phyloP scores from a whole-genome alignment of 352 stramenopile genomes.

The Elongisporangium prolatum region DNA sequence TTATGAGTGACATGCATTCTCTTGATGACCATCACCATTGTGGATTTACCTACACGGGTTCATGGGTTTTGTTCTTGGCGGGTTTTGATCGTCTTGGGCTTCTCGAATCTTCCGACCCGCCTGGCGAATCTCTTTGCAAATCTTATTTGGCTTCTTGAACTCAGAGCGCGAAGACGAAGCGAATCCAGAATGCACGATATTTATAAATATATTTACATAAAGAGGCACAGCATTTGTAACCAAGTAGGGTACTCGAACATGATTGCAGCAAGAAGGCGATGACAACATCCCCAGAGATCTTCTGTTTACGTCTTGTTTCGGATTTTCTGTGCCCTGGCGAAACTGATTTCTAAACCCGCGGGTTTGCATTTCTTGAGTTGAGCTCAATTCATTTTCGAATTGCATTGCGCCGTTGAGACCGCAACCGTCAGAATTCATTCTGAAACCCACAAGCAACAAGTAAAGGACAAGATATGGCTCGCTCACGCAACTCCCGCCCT shows the following conservation, averaged over 20 bases:
- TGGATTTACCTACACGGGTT: neutral
- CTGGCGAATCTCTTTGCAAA: neutral
- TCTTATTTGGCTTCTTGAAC: neutral
- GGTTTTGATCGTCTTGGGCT: neutral
- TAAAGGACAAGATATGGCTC: conserved; percentile 18
- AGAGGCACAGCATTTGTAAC: too few relatives aligned
- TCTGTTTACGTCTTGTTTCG: neutral
- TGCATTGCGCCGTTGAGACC: neutral
- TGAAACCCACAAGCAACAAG: conserved; percentile 15
- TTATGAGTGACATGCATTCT: neutral
- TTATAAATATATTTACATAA: too few relatives aligned
- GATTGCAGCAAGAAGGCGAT: neutral
- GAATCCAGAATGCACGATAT: neutral
- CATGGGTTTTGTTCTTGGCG: neutral
- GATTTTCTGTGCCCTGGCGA: neutral
- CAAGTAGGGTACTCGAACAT: too few relatives aligned
- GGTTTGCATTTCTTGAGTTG: neutral
- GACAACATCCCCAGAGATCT: neutral
- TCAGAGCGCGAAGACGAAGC: neutral
- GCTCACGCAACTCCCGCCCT: conserved; percentile 29
- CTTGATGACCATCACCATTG: neutral
- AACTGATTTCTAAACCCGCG: neutral
- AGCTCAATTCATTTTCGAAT: conserved; percentile 26
- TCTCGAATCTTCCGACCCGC: neutral
- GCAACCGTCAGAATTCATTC: conserved; percentile 28